Evolutionary conservation across 2,329 filamentous ascomycete genomes (phyloP).

Genomic region (Lojkania enalia): DNA sequence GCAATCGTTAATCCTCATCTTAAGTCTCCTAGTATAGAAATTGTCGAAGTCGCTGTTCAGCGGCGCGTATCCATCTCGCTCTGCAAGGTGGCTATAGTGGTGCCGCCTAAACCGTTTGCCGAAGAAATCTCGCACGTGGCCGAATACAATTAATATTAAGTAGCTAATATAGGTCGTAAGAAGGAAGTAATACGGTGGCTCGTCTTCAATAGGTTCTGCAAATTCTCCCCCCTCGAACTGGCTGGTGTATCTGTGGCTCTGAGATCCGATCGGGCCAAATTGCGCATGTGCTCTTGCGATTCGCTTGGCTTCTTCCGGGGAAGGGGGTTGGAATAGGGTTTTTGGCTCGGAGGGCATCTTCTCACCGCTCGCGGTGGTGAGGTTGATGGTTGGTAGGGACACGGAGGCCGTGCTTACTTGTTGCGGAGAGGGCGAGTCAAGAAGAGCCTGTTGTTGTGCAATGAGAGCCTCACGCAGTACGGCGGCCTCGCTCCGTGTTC

Average conservation of each 20-base stretch:
- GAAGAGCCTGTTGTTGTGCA: slow-evolving; percentile 60
- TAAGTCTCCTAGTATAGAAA: slow-evolving; percentile 91
- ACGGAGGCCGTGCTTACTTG: slow-evolving; percentile 72
- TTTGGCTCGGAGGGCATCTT: slow-evolving; percentile 73
- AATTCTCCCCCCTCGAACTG: slow-evolving; percentile 83
- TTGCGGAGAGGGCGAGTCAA: slow-evolving; percentile 65
- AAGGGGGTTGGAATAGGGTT: slow-evolving; percentile 85
- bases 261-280: slow-evolving; percentile 82
- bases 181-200: slow-evolving; percentile 95
- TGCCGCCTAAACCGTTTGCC: slow-evolving; percentile 90
- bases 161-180: slow-evolving; percentile 99
- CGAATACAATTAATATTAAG: slow-evolving; percentile 90
- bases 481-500: slow-evolving; percentile 65
- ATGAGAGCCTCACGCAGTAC: slow-evolving; percentile 70
- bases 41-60: slow-evolving; percentile 98
- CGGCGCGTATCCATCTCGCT: slow-evolving; percentile 86
- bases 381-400: slow-evolving; percentile 85
- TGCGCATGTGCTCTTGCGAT: slow-evolving; percentile 82
- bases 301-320: slow-evolving; percentile 76
- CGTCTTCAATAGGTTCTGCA: slow-evolving; percentile 84
- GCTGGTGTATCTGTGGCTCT: slow-evolving; percentile 85
- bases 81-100: slow-evolving; percentile 82
- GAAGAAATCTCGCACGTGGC: slow-evolving; percentile 95
- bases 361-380: slow-evolving; percentile 81
- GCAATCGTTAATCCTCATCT: slow-evolving; percentile 94